Evolutionary conservation across 169 alveolate species (phyloP).

Genomic region (Blepharisma undulans): DNA sequence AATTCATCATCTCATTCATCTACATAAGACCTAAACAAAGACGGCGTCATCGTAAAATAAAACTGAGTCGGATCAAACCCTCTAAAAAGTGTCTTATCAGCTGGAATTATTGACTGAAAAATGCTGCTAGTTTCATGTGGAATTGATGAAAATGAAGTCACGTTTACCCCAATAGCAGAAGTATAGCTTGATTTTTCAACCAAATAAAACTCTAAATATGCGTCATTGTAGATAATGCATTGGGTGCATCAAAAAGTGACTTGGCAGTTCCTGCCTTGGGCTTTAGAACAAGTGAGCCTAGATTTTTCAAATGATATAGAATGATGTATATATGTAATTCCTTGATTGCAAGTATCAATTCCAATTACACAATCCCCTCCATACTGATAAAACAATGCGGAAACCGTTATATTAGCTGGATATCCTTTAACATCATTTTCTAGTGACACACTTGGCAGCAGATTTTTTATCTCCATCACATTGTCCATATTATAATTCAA

Average conservation of each 20-base stretch:
- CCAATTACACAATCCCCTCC: neutral
- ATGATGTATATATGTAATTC: neutral
- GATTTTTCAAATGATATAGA: neutral
- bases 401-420: neutral
- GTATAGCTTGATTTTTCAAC: constrained; percentile 3
- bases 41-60: constrained; percentile 9
- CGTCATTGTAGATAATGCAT: neutral
- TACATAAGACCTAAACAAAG: neutral
- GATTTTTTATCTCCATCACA: neutral
- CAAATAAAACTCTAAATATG: neutral
- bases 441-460: neutral
- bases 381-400: neutral
- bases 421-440: constrained; percentile 10
- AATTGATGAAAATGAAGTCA: constrained; percentile 38
- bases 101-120: neutral
- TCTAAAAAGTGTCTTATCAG: neutral
- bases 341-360: neutral
- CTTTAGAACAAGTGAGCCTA: neutral
- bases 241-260: neutral
- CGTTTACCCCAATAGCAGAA: constrained; percentile 18
- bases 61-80: constrained; percentile 19
- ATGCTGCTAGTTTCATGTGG: constrained; percentile 10
- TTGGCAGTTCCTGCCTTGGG: neutral
- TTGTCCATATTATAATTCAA: neutral
- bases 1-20: neutral